Base-by-base conservation (phyloP, 768 basidiomycete species). In the Phlebiopsis flavidoalba region DNA sequence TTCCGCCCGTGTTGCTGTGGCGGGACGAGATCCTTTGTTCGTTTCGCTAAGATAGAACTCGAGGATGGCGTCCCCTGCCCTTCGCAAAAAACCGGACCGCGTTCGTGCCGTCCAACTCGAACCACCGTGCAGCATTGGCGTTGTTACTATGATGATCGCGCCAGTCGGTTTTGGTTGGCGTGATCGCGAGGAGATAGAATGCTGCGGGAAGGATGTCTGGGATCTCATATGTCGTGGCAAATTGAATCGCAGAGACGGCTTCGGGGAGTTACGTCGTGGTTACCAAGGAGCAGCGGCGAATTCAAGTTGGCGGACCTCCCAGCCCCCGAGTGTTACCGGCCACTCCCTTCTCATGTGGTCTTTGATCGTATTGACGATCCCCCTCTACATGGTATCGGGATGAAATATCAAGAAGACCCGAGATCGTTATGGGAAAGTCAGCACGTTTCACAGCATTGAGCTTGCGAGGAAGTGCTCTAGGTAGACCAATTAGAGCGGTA, bases 161-260 rank as follows among this genome's bases (percentile, higher is more conserved):
- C 53, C 53, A 55, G 53, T 55, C 53, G 36, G 21, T 33, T 5
- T 24, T 37, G 5, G 53, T 43, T 5, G 53, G 40, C 21, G 36
- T 11, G 8, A 55, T 24, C 8, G 55, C 52, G 17, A 65, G 46
- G 19, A 61, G 59, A 46, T 64, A 64, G 43, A 64, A 64, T 19
- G 64, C 64, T 17, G 64, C 63, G 12, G 63, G 64, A 5, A 65
- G 49, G 14, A 65, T 58, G n/a, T 45, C 33, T 15, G 58, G 63
- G 15, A 63, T 54, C 46, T 60, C 22, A 56, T 47, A 64, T 15
- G 40, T 48, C 11, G 45, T 50, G 3, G 63, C 64, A 53, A 65
- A 59, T 22, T 46, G 58, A 35, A 65, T 65, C 0, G 61, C 61
- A 21, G 58, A 53, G 43, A 45, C 49, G 17, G 58, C 26, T 15